Evolutionary conservation across 2,329 filamentous ascomycete species (phyloP), one percentile per base, ranked within the genome.

Genomic region (Penicillium occitanis): DNA sequence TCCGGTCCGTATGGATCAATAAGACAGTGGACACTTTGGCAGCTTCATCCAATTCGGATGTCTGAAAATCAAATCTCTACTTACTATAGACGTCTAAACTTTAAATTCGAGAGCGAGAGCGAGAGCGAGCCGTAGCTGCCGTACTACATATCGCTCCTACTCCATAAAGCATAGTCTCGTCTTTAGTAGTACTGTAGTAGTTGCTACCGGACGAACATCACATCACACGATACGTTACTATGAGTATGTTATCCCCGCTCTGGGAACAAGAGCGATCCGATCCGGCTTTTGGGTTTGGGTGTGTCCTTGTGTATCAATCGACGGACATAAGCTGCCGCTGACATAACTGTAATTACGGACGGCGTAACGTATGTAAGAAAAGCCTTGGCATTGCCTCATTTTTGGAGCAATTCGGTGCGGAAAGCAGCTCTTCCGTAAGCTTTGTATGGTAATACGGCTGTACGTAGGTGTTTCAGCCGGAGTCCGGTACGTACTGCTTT

Each of bases 271-370:
- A 14, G 50, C 28, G 50, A 53, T 25, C 33, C 33, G 53, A 40
- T 37, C 53, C 53, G 48, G 25, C 48, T 4, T 30, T 28, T 17
- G n/a, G 7, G 1, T 3, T 28, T 50, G 19, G 14, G 46, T 17
- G 46, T 28, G 22, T n/a, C 3, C 28, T 51, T 30, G 53, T 57
- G 33, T 57, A 22, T 57, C n/a, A 57, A 35, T 55, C 51, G 30
- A 55, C 51, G 51, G 51, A 22, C 51, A 55, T 55, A 55, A 55
- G 44, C 19, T 50, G 46, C 28, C 46, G 44, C 19, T 50, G 46
- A 50, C 46, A 50, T 28, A 51, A 51, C 48, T 17, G 44, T 50
- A 50, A 30, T 30, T 30, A 30, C 28, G 10, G 7, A 33, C 30
- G 30, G 30, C 30, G 46, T 17, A 17, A 7, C 30, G 46, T 17